phyloP scores from a whole-genome alignment of 306 rosid species.

The Quercus bicolor region DNA sequence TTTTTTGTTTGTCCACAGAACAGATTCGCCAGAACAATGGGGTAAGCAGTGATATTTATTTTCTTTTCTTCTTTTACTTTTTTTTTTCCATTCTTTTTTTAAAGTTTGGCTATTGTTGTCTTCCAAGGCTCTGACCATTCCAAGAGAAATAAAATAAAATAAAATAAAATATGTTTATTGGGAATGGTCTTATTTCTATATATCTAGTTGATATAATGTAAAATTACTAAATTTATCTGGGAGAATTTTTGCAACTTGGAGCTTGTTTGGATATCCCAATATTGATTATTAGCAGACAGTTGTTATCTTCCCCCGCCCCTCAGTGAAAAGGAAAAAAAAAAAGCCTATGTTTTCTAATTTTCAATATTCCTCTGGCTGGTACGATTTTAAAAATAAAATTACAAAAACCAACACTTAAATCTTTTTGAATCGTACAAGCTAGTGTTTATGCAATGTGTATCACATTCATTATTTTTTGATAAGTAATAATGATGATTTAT shows the following conservation, averaged over 20 bases:
- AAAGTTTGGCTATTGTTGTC: background rate
- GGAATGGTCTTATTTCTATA: background rate
- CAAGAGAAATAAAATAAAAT: background rate
- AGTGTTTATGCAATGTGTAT: background rate
- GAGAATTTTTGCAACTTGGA: background rate
- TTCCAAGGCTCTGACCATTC: background rate
- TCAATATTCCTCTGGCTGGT: too few relatives aligned
- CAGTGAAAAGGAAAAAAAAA: too few relatives aligned
- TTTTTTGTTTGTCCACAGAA: constrained; percentile 54
- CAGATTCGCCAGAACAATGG: constrained; percentile 39
- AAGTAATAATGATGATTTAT: too few relatives aligned
- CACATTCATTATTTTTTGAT: too few relatives aligned
- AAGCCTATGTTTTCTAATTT: too few relatives aligned
- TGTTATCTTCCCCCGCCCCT: too few relatives aligned
- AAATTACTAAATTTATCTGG: background rate
- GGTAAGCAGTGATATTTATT: constrained; percentile 39
- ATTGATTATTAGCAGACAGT: too few relatives aligned
- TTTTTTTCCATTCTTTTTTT: background rate
- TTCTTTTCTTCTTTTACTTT: constrained; percentile 1
- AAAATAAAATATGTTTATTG: background rate
- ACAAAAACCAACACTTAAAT: background rate
- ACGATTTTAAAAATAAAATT: too few relatives aligned
- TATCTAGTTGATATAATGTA: background rate
- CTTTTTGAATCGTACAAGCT: background rate
- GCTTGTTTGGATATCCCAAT: too few relatives aligned